These are phyloP conservation scores for Gossypium raimondii DNA, from an alignment of 345 rosid species.

Conservation along the genomic window DNA sequence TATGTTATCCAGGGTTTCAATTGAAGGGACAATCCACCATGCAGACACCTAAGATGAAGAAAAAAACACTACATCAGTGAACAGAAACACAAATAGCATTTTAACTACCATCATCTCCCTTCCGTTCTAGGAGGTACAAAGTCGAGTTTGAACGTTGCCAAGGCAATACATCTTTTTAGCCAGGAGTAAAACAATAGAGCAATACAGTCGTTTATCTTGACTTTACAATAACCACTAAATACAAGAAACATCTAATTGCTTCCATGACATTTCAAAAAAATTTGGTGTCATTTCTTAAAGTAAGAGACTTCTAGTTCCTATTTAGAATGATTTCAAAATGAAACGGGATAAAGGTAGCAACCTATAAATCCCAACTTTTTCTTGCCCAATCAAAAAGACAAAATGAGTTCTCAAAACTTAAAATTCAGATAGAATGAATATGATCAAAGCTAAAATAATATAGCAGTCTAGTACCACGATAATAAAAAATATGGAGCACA, in stretches of 20 bases:
- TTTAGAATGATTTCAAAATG: neutral
- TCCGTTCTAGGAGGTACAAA: neutral
- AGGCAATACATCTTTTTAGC: neutral
- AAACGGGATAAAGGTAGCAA: neutral
- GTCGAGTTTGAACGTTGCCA: neutral
- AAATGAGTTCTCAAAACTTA: neutral
- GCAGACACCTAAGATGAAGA: slow-evolving; percentile 69
- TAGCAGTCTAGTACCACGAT: neutral
- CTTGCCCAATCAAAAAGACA: neutral
- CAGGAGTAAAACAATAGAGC: neutral
- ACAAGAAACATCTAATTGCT: neutral
- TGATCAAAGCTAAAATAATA: neutral
- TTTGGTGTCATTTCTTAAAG: neutral
- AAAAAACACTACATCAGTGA: slow-evolving; percentile 6
- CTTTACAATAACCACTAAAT: neutral
- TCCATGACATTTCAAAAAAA: neutral
- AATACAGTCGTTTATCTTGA: neutral
- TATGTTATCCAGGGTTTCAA: slow-evolving; percentile 92
- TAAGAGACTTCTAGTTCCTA: neutral
- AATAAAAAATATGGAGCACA: neutral
- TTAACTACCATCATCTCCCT: slow-evolving; percentile 3
- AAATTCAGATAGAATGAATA: neutral
- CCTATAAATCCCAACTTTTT: neutral
- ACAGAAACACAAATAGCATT: slow-evolving; percentile 8
- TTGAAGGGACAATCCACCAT: slow-evolving; percentile 95